Base-by-base conservation (phyloP, 78 protist genomes). In the Dictyostelium intermedium region DNA sequence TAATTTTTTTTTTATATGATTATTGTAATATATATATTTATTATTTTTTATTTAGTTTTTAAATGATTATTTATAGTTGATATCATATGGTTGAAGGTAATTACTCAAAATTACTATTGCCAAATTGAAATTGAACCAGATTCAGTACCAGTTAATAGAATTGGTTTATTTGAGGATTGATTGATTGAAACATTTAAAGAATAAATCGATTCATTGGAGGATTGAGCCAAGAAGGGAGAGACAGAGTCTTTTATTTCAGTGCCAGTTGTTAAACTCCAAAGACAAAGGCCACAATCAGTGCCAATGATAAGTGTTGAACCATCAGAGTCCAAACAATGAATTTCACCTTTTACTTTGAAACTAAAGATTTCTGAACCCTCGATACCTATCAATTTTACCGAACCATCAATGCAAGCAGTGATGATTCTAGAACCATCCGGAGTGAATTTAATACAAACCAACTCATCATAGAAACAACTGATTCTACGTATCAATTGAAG, bases 241-340 rank as follows among this genome's bases (percentile, higher is more conserved):
- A 79, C 25, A 14, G 60, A n/a, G 14, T 78, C 81, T 43, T 50
- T 89, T 4, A 80, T 27, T 80, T 89, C 94, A 35, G 41, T 89
- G 10, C 94, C 94, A 34, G 84, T 89, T 14, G 94, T 50, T 30
- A 89, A n/a, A 5, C 86, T 61, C 94, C 94, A 89, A 5, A 89
- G 9, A 45, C 94, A 18, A 16, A 89, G 72, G 10, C 94, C 94
- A 70, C 16, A 2, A 14, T 66, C 72, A 13, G 72, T 43, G 32
- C 94, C 94, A 41, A 89, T 47, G 45, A 89, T 50, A n/a, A 89
- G 60, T 3, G 87, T 50, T 14, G 43, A 32, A 20, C 94, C 94
- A 50, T 89, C 94, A 16, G 94, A 79, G 8, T 89, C 94, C 50
- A 89, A 50, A 80, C 94, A 89, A 25, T 80, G 30, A 18, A 89